Evolutionary conservation across 768 basidiomycete genomes (phyloP), one percentile per base, ranked within the genome.

Genomic region (Termitomyces sp.): DNA sequence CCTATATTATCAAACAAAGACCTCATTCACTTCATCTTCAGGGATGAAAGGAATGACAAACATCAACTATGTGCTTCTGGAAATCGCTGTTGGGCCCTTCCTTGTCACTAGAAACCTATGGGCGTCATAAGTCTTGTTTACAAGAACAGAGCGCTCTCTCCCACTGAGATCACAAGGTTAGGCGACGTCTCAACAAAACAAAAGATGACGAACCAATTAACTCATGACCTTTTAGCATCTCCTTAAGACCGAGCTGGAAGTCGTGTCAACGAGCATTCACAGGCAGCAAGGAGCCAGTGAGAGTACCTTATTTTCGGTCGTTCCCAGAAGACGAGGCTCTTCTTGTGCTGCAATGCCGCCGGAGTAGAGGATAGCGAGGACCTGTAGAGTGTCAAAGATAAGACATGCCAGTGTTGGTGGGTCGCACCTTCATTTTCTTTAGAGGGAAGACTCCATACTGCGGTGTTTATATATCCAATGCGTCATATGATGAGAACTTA

Each of bases 31-130:
- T 13, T 3, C 49, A 7, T 26, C 18, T 42, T 32, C 28, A 49
- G 35, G 38, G 48, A 43, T 54, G 13, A 12, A 28, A 48, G 50
- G 6, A 18, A 22, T 6, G 10, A 74, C 87, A 53, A 68, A 91
- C 90, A 70, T 91, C 89, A 48, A 80, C 80, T 56, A 94, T 80
- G 71, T 94, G 81, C 71, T 90, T 92, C 69, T 91, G 85, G 77
- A 94, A 92, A 64, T 81, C 85, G 56, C 87, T 89, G 69, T 87
- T 80, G 8, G 86, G 75, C 28, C 92, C 92, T 68, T 94, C 92
- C 72, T 94, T 94, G 77, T 82, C 83, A 72, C 85, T 86, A 24
- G 87, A 85, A 50, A 90, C 87, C 87, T 88, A 63, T 3, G 46
- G 40, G 48, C 16, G 20, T 30, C 61, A 28, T 46, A 54, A 56